Evolutionary conservation across 2,329 filamentous ascomycete genomes (phyloP).

Genomic region (Colletotrichum tabaci): DNA sequence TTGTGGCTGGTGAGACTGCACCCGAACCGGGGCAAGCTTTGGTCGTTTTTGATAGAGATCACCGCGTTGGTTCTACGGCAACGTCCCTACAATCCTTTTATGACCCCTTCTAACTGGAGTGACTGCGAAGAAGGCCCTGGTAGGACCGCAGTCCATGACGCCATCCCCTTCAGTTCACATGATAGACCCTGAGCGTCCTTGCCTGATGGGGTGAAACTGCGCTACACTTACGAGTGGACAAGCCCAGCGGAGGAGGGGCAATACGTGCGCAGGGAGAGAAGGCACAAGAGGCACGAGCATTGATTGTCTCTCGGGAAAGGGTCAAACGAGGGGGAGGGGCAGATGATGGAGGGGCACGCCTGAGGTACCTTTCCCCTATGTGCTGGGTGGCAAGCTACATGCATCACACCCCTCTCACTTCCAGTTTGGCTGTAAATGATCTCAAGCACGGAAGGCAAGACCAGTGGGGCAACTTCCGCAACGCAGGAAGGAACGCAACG

Average conservation of each 20-base stretch:
- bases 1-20: conserved; percentile 35
- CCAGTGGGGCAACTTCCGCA: conserved; percentile 35
- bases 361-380: background rate
- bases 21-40: conserved; percentile 22
- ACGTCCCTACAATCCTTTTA: conserved; percentile 16
- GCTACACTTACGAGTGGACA: conserved; percentile 34
- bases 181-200: conserved; percentile 42
- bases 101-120: conserved; percentile 8
- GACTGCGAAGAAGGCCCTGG: conserved; percentile 18
- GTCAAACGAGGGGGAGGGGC: conserved; percentile 36
- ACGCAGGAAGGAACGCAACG: conserved; percentile 28
- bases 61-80: conserved; percentile 16
- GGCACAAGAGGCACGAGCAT: conserved; percentile 20
- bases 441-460: conserved; percentile 1
- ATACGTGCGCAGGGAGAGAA: conserved; percentile 33
- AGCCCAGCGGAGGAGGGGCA: conserved; percentile 19
- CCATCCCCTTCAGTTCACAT: conserved; percentile 41
- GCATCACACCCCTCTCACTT: background rate
- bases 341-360: conserved; percentile 7
- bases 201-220: conserved; percentile 41
- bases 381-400: conserved; percentile 7
- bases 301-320: conserved; percentile 7
- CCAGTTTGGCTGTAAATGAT: background rate
- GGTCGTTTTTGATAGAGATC: conserved; percentile 31
- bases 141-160: conserved; percentile 38